Conservation (phyloP, 2,329 filamentous ascomycete species). For the Pseudodiploospora longispora region DNA sequence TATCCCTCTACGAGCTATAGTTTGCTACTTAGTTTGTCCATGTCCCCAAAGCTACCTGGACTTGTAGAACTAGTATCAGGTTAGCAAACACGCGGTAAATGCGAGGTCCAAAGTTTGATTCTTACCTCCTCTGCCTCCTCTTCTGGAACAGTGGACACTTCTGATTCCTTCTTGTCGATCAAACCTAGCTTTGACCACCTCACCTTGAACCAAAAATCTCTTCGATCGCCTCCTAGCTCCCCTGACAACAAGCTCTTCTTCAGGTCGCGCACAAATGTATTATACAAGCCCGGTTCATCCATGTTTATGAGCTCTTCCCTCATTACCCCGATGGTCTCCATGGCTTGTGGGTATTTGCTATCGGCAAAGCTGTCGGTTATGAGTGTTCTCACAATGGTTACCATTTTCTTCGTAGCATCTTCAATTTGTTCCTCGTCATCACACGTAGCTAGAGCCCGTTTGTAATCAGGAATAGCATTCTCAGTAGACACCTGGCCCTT, state of each 20-base stretch:
- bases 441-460: conserved; percentile 60
- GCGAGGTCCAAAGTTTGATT: neutral
- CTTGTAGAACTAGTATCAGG: conserved; percentile 26
- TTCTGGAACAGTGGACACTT: conserved; percentile 56
- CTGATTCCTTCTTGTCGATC: conserved; percentile 56
- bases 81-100: conserved; percentile 15
- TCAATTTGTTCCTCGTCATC: conserved; percentile 54
- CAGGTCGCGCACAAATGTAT: conserved; percentile 60
- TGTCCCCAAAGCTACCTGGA: conserved; percentile 16
- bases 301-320: conserved; percentile 66
- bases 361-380: conserved; percentile 70
- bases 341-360: conserved; percentile 61
- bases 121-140: conserved; percentile 61
- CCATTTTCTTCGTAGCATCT: conserved; percentile 68
- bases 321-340: conserved; percentile 71
- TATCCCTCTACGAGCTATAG: too few species aligned
- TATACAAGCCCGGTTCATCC: conserved; percentile 71
- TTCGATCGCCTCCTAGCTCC: conserved; percentile 65
- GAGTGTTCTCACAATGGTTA: conserved; percentile 57
- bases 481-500: conserved; percentile 42
- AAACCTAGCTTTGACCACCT: conserved; percentile 61
- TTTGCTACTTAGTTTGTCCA: too few species aligned
- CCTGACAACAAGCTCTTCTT: conserved; percentile 65
- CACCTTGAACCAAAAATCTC: conserved; percentile 75
- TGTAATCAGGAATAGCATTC: conserved; percentile 88